phyloP scores from a whole-genome alignment of 148 eudicot species.

The Drosera capensis region DNA sequence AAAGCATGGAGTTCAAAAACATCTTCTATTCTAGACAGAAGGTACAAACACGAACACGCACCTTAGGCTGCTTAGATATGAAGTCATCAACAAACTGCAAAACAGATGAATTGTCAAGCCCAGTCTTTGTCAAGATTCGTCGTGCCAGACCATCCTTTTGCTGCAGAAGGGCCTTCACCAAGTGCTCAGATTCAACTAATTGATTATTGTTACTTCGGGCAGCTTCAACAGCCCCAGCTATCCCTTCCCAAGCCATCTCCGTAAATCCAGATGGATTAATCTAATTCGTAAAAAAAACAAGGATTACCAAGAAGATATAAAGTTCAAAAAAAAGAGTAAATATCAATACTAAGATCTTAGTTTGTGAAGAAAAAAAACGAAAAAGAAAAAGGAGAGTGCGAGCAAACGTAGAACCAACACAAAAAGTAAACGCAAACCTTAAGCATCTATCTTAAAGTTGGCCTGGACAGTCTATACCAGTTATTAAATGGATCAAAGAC shows the following conservation, averaged over 20 bases:
- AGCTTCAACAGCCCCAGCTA: constrained; percentile 77
- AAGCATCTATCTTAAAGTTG: too few species aligned
- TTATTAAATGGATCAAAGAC: too few species aligned
- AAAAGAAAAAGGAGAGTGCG: not conserved
- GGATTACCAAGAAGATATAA: not conserved
- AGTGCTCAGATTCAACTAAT: constrained; percentile 89
- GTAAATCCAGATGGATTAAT: constrained; percentile 68
- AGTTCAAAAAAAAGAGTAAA: too few species aligned
- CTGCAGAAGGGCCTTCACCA: constrained; percentile 85
- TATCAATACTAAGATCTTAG: not conserved
- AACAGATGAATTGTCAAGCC: constrained; percentile 80
- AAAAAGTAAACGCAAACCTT: too few species aligned
- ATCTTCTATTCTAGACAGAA: constrained; percentile 1
- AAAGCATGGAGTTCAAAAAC: not conserved
- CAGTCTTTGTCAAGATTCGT: constrained; percentile 81
- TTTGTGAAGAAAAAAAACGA: not conserved
- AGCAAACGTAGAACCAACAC: too few species aligned
- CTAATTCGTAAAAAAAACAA: constrained; percentile 16
- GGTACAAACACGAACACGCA: constrained; percentile 7
- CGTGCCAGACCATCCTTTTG: constrained; percentile 95
- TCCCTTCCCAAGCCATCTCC: constrained; percentile 98
- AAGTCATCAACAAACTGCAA: constrained; percentile 75
- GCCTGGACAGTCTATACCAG: too few species aligned
- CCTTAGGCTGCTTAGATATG: constrained; percentile 89
- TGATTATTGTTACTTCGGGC: constrained; percentile 73